These are phyloP conservation scores for Xerophyta viscosa DNA, from an alignment of 106 monocot species.

Conservation along the genomic window DNA sequence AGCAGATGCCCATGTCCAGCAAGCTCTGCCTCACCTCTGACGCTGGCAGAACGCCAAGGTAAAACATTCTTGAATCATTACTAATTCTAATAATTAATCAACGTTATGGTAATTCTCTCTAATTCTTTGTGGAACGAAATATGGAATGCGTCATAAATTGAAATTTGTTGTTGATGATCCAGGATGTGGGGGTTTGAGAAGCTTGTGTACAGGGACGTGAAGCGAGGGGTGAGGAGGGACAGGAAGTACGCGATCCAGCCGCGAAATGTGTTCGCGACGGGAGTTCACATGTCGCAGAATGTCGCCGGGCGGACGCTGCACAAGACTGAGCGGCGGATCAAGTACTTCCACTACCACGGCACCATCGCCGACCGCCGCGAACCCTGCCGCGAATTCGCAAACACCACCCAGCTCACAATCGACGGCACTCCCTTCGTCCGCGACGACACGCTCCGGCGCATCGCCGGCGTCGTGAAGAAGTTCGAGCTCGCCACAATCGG, in stretches of 20 bases:
- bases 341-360: constrained; percentile 72
- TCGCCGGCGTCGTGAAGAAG: constrained; percentile 15
- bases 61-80: neutral
- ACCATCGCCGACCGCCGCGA: constrained; percentile 39
- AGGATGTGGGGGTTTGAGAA: constrained; percentile 86
- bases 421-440: constrained; percentile 39
- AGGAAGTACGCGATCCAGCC: constrained; percentile 68
- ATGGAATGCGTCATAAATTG: neutral
- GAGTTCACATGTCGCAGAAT: constrained; percentile 76
- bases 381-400: constrained; percentile 40
- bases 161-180: constrained; percentile 4
- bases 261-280: constrained; percentile 41
- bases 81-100: neutral
- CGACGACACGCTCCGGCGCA: constrained; percentile 28
- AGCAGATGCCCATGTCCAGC: constrained; percentile 58
- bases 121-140: neutral
- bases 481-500: constrained; percentile 17
- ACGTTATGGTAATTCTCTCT: neutral
- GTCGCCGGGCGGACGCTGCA: constrained; percentile 30
- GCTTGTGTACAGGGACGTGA: constrained; percentile 63
- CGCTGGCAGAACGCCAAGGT: constrained; percentile 25
- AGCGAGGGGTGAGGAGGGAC: constrained; percentile 34
- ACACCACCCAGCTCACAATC: constrained; percentile 5
- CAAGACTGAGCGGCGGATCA: constrained; percentile 36
- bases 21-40: constrained; percentile 34